Evolutionary conservation across 2,329 filamentous ascomycete species (phyloP).

Genomic region (Fusarium sp.): DNA sequence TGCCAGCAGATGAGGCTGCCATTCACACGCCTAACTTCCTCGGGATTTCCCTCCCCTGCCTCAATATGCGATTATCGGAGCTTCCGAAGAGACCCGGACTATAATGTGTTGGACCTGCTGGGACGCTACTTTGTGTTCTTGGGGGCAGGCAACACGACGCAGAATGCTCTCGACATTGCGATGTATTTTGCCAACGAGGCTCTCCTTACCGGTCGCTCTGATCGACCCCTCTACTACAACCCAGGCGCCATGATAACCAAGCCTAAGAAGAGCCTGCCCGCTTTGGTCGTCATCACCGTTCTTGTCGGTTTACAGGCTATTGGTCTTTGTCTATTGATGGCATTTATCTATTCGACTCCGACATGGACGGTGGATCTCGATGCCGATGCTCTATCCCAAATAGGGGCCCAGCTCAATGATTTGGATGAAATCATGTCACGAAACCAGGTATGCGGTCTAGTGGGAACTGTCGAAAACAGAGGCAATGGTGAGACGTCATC

Average conservation of each 20-base stretch:
- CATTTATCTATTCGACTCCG: constrained; percentile 9
- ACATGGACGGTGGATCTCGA: constrained; percentile 26
- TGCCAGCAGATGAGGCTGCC: not conserved
- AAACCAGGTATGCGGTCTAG: not conserved
- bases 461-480: not conserved
- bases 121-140: not conserved
- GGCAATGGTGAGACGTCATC: not conserved
- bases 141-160: not conserved
- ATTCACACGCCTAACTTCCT: not conserved
- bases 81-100: not conserved
- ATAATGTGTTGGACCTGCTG: not conserved
- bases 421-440: constrained; percentile 5
- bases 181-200: constrained; percentile 35
- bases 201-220: not conserved
- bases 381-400: constrained; percentile 17
- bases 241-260: constrained; percentile 5
- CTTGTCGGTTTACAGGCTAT: constrained; percentile 16
- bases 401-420: constrained; percentile 17
- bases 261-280: not conserved
- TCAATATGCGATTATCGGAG: not conserved
- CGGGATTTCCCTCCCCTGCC: not conserved
- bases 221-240: not conserved
- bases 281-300: constrained; percentile 1
- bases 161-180: constrained; percentile 13
- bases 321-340: constrained; percentile 2